Percentiles rank a stretch among this genome's conserved stretches.
phyloP scores from a whole-genome alignment of 176 grass and related monocot genomes.

The Hyparrhenia diplandra region DNA sequence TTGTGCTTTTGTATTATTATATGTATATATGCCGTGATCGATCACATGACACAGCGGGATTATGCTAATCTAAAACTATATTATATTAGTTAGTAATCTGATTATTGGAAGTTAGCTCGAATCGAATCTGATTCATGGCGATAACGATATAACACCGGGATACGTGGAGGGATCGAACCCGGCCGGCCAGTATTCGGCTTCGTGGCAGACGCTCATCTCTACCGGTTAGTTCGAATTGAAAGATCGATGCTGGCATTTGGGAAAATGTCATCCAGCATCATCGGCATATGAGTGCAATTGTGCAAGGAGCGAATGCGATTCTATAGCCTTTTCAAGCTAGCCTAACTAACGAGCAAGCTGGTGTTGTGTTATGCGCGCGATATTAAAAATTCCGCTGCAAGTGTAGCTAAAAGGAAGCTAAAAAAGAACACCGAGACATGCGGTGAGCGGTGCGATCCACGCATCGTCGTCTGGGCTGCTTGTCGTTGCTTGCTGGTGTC shows the following conservation, averaged over 20 bases:
- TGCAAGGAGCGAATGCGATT: neutral
- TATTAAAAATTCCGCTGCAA: neutral
- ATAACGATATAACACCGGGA: neutral
- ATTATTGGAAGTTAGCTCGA: neutral
- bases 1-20: neutral
- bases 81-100: neutral
- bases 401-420: neutral
- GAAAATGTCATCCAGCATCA: neutral
- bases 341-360: neutral
- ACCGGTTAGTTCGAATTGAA: neutral
- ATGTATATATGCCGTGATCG: neutral
- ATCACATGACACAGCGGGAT: neutral
- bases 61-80: neutral
- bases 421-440: neutral
- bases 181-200: neutral
- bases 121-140: slow-evolving; percentile 12
- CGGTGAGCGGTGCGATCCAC: neutral
- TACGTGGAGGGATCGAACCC: neutral
- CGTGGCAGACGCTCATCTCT: neutral
- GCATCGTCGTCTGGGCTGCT: neutral
- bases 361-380: neutral
- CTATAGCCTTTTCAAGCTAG: neutral
- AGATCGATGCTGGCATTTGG: neutral
- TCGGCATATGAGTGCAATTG: neutral
- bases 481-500: neutral